These are phyloP conservation scores for Claviceps spartinae DNA, from an alignment of 2,329 filamentous ascomycete species.

Conservation along the genomic window DNA sequence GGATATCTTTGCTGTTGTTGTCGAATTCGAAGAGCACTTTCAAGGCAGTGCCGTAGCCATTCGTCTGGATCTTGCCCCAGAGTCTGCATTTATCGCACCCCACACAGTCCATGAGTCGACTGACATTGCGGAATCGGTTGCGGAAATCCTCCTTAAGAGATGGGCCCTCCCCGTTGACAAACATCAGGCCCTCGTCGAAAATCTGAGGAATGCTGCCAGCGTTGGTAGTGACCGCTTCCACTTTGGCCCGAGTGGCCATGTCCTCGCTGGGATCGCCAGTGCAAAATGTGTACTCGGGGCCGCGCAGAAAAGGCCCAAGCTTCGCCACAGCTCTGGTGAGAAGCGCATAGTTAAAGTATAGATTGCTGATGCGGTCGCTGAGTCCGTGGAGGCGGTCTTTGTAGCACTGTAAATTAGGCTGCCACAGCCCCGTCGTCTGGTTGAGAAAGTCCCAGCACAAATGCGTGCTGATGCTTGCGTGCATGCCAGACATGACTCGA, in stretches of 20 bases:
- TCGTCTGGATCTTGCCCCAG: constrained; percentile 94
- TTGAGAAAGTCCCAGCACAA: constrained; percentile 94
- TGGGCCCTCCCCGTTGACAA: constrained; percentile 61
- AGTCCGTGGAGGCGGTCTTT: constrained; percentile 67
- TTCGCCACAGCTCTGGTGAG: constrained; percentile 85
- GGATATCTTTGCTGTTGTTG: constrained; percentile 47
- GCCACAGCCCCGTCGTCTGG: constrained; percentile 86
- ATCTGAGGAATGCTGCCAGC: constrained; percentile 63
- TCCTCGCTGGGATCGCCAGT: constrained; percentile 74
- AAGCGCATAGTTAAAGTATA: constrained; percentile 99
- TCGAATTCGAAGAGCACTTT: constrained; percentile 96
- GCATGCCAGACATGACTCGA: constrained; percentile 90
- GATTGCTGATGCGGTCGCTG: constrained; percentile 86
- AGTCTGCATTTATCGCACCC: constrained; percentile 97
- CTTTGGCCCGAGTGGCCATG: constrained; percentile 62
- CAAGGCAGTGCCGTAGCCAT: constrained; percentile 84
- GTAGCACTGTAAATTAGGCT: constrained; percentile 83
- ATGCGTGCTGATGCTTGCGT: constrained; percentile 92
- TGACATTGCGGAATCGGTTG: constrained; percentile 93
- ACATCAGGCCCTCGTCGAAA: constrained; percentile 94
- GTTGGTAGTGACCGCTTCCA: constrained; percentile 58
- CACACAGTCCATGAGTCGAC: constrained; percentile 94
- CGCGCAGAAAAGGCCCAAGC: constrained; percentile 63
- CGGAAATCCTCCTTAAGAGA: constrained; percentile 93
- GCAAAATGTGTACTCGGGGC: constrained; percentile 71